Evolutionary conservation across 78 protist species (phyloP), one percentile per base, ranked within the genome.

Genomic region (Dictyostelium intermedium): DNA sequence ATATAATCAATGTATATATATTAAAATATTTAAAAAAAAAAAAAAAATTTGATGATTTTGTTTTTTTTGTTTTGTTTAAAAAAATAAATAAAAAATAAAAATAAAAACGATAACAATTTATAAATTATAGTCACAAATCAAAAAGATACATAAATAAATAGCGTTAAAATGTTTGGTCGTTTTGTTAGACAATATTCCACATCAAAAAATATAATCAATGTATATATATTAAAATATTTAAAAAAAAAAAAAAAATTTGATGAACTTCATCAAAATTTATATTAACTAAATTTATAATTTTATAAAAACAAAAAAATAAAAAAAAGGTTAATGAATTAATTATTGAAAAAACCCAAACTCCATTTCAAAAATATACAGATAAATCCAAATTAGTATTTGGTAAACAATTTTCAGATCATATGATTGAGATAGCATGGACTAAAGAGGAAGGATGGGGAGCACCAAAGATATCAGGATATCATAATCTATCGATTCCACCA

Each of bases 391-490:
- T 98, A 27, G 89, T 92, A 35, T 99, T 99, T 70, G 99, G 99
- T 25, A 61, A 27, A n/a, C 60, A 60, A 23, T 97, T 98, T 82
- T 43, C 99, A 8, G 98, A 96, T 82, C 99, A 98, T 84, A 98
- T 99, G 99, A 95, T 98, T 53, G 97, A 96, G 66, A 30, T 92
- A 25, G 98, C 95, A 61, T 99, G 98, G 98, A 37, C 82, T 9
- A 23, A 16, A 10, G 85, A 82, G 35, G 50, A 81, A 2, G 99
- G 99, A 34, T 98, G 99, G 99, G 87, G 83, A 10, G 84, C 72
- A 32, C 93, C 98, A 70, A 50, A 18, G 34, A 99, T 99, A 84
- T 53, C 61, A 34, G 99, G 98, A 3, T 98, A 96, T 82, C 97
- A 89, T 84, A 84, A 95, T 63, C 78, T 99, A 23, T 20, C 87